Base-by-base conservation (phyloP, 805 yeast genomes). In the Hanseniaspora jakobsenii region DNA sequence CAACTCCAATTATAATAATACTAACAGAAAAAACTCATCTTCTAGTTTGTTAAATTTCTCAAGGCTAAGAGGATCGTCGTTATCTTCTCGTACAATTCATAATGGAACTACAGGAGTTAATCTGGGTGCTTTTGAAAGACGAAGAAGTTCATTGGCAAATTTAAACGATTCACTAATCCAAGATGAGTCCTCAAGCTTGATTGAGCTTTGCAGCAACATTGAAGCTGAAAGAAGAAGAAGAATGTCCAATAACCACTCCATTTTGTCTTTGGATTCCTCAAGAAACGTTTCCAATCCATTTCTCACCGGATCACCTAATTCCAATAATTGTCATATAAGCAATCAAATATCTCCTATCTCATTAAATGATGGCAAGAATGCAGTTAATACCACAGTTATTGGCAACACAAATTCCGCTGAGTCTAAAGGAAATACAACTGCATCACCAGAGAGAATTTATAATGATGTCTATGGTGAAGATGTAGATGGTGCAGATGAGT, bases 171-270 rank as follows among this genome's bases (percentile, higher is more conserved):
- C 14, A 4, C 5, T 29, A 6, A 16, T 42, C 3, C 24, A 42
- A 13, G 46, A 35, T 29, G 46, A 42, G 21, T 28, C 46, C 8
- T 35, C 39, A 1, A 42, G 46, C 29, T 29, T 42, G 18, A 8
- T 35, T 3, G 46, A 42, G 24, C 28, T 42, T 7, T 42, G 37
- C n/a, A 35, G 36, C 16, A 35, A 38, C 13, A 42, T 42, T 29
- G 46, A 42, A 14, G 46, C 46, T 26, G 46, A 42, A 6, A 34
- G 46, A 35, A 35, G 37, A 42, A 34, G 46, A 42, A 42, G 46
- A 42, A 34, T 42, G 36, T 42, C 46, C 2, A 26, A 34, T 34
- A 34, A 34, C 21, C 37, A 34, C 21, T 34, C 37, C 3, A 3
- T 34, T 4, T 4, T 13, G 4, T 34, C 37, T 13, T 34, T 22